phyloP scores from a whole-genome alignment of 2,329 filamentous ascomycete species.

The Fusarium caatingaense region DNA sequence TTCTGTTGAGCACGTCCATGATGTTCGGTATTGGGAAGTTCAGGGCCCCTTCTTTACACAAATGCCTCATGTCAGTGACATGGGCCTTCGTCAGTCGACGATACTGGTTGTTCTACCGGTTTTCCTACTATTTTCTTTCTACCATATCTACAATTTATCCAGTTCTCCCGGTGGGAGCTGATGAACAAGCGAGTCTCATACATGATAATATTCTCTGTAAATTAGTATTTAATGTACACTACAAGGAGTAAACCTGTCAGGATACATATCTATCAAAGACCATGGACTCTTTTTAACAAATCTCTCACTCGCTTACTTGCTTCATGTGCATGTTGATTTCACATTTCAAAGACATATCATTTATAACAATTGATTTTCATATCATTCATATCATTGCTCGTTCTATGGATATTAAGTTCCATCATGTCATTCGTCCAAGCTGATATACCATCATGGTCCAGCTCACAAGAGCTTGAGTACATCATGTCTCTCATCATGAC shows the following conservation, averaged over 20 bases:
- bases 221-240: slow-evolving; percentile 34
- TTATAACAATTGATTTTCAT: slow-evolving; percentile 6
- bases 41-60: slow-evolving; percentile 1
- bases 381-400: slow-evolving; percentile 44
- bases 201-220: slow-evolving; percentile 37
- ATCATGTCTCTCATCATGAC: slow-evolving; percentile 38
- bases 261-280: slow-evolving; percentile 3
- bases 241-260: slow-evolving; percentile 9
- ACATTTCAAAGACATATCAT: not conserved
- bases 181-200: slow-evolving; percentile 14
- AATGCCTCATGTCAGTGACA: slow-evolving; percentile 32
- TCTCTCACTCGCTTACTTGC: not conserved
- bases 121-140: not conserved
- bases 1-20: not conserved
- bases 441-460: slow-evolving; percentile 9
- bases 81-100: slow-evolving; percentile 36
- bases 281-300: not conserved
- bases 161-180: slow-evolving; percentile 28
- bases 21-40: not conserved
- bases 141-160: not conserved
- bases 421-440: slow-evolving; percentile 25
- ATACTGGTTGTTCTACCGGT: slow-evolving; percentile 32
- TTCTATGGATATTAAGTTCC: slow-evolving; percentile 45
- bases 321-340: not conserved
- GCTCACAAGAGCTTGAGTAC: slow-evolving; percentile 18